These are phyloP conservation scores for Erythrobasidium yunnanense DNA, from an alignment of 768 basidiomycete genomes.

Conservation along the genomic window DNA sequence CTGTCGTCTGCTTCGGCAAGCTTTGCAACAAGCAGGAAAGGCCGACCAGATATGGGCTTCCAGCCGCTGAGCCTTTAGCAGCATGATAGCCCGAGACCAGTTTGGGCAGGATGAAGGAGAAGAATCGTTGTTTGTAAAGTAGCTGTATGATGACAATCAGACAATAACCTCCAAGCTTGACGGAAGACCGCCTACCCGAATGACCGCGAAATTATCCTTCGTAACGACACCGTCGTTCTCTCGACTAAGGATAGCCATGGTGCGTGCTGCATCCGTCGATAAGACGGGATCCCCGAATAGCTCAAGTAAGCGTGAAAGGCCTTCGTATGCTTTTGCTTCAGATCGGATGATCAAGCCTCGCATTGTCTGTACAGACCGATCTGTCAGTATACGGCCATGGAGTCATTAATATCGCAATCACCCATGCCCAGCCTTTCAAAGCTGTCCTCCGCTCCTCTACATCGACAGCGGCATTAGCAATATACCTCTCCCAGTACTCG, in stretches of 20 bases:
- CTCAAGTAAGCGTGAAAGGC: conserved; percentile 57
- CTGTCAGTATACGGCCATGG: neutral
- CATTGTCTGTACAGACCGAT: conserved; percentile 49
- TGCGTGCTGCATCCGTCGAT: conserved; percentile 62
- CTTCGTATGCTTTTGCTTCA: conserved; percentile 51
- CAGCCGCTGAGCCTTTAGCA: conserved; percentile 48
- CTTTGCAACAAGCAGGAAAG: conserved; percentile 68
- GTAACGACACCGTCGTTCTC: conserved; percentile 56
- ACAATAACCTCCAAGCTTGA: neutral
- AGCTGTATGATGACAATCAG: conserved; percentile 38
- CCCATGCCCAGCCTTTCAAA: conserved; percentile 38
- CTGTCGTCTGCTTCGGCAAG: conserved; percentile 64
- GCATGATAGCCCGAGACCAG: conserved; percentile 58
- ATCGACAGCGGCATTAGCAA: neutral
- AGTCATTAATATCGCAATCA: conserved; percentile 8
- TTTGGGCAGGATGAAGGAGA: conserved; percentile 59
- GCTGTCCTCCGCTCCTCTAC: conserved; percentile 26
- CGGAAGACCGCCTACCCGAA: conserved; percentile 51
- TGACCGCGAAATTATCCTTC: conserved; percentile 64
- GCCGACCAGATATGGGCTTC: conserved; percentile 67
- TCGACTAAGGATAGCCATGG: conserved; percentile 56
- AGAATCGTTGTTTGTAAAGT: conserved; percentile 48
- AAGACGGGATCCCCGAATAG: conserved; percentile 58
- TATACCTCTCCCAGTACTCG: conserved; percentile 1
- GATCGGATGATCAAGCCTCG: conserved; percentile 69